These are phyloP conservation scores for Pseudomassariella vexata DNA, from an alignment of 2,329 filamentous ascomycete genomes.

Conservation along the genomic window DNA sequence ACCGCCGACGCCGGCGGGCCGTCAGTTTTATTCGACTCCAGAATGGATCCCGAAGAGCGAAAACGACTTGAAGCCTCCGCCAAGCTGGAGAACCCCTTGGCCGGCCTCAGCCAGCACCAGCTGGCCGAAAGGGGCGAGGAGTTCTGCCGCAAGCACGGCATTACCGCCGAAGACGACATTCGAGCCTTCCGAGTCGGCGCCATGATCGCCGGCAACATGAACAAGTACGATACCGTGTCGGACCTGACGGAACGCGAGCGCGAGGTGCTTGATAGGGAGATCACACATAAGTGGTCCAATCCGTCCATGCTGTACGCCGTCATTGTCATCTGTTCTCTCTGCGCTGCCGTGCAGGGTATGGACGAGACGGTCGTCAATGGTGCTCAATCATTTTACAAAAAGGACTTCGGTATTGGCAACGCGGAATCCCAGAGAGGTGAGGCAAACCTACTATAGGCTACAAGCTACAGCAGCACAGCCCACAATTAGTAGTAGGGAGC, in stretches of 20 bases:
- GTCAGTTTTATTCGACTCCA: constrained; percentile 3
- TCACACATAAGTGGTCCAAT: constrained; percentile 63
- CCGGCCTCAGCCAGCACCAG: constrained; percentile 33
- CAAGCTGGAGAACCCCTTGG: constrained; percentile 35
- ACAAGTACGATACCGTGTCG: constrained; percentile 41
- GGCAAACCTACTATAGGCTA: too few relatives aligned
- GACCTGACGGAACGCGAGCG: constrained; percentile 54
- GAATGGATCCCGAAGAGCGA: constrained; percentile 19
- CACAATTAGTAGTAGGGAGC: too few relatives aligned
- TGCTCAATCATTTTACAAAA: constrained; percentile 59
- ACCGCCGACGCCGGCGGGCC: constrained; percentile 3
- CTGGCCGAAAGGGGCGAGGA: constrained; percentile 50
- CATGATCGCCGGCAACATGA: constrained; percentile 47
- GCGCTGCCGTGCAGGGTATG: constrained; percentile 66
- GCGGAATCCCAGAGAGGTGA: constrained; percentile 36
- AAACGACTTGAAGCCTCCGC: constrained; percentile 28
- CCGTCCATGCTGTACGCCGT: constrained; percentile 60
- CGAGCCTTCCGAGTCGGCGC: constrained; percentile 56
- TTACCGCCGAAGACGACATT: constrained; percentile 49
- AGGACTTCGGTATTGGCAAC: constrained; percentile 54
- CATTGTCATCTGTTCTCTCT: constrained; percentile 41
- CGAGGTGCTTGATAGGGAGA: constrained; percentile 52
- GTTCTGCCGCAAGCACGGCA: constrained; percentile 50
- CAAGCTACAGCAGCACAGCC: too few relatives aligned
- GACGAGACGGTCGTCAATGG: constrained; percentile 67